Conservation (phyloP, 768 basidiomycete genomes). For the Agaricus sinodeliciosus region DNA sequence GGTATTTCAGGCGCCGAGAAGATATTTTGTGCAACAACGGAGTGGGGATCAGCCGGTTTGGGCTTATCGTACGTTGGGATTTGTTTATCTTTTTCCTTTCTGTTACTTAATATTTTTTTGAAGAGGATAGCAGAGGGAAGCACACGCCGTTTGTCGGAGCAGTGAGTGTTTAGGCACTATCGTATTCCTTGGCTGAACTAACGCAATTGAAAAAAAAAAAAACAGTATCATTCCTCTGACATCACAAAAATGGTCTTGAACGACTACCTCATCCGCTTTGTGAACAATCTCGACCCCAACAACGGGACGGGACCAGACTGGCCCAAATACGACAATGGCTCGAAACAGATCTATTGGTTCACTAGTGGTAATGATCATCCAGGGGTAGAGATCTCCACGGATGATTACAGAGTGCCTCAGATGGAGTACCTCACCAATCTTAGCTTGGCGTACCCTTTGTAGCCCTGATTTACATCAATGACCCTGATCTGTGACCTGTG, state of each 20-base stretch:
- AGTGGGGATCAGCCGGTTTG: constrained; percentile 37
- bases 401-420: constrained; percentile 24
- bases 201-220: no score
- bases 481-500: no score
- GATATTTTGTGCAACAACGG: constrained; percentile 36
- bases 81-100: not conserved
- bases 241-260: constrained; percentile 30
- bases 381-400: constrained; percentile 16
- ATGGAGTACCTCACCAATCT: constrained; percentile 23
- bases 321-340: constrained; percentile 23
- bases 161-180: constrained; percentile 23
- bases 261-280: constrained; percentile 41
- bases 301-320: constrained; percentile 14
- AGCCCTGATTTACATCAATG: not conserved
- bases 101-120: not conserved
- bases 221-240: constrained; percentile 37
- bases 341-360: constrained; percentile 20
- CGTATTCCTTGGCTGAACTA: not conserved
- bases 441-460: constrained; percentile 18
- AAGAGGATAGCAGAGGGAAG: constrained; percentile 39
- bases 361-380: constrained; percentile 10
- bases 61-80: constrained; percentile 29
- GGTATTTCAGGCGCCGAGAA: constrained; percentile 44
- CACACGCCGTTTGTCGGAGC: constrained; percentile 33
- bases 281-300: constrained; percentile 39